Base-by-base conservation (phyloP, 2,329 filamentous ascomycete species). In the Chrysoporthe cubensis region DNA sequence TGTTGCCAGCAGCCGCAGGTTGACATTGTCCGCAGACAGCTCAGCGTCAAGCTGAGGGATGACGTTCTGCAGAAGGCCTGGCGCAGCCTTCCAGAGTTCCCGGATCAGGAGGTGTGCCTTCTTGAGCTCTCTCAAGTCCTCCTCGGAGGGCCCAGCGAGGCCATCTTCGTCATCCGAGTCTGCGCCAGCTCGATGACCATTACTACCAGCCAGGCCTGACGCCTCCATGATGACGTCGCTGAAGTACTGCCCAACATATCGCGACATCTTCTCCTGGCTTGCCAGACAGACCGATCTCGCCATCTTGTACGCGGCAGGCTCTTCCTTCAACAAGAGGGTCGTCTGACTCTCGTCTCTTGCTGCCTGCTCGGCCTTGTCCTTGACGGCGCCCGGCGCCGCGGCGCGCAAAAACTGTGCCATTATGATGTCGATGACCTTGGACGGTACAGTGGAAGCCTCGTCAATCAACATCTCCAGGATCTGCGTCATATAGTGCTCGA, bases 141-240 rank as follows among this genome's bases (percentile, higher is more conserved):
- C 88, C 61, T 95, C 92, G 0, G 91, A 91, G 5, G 92, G 91
- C 0, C 90, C 91, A 42, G 82, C 79, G 16, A 83, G 80, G 11
- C 75, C 79, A 59, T 87, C 84, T 64, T 92, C 87, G 61, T 91
- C 88, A 68, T 91, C 87, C 0, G 83, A 85, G 26, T 91, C 90
- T 37, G 87, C 87, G 21, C 84, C 82, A 50, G 85, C 85, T 69
- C 85, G 86, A 66, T 84, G 82, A 4, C 86, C 87, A 71, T 88
- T 90, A 65, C 82, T 83, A 11, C 82, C 81, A 26, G 82, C 82
- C 58, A 87, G 84, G 14, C 83, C 87, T 48, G 90, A 94, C 3
- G 94, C 92, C 75, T 97, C 94, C 70, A 98, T 89, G 67, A 99
- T 96, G 63, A 98, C 94, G 66, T 97, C 94, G 79, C 94, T 97